These are phyloP conservation scores for Penicillium sp. DNA, from an alignment of 2,329 filamentous ascomycete species.

Conservation along the genomic window DNA sequence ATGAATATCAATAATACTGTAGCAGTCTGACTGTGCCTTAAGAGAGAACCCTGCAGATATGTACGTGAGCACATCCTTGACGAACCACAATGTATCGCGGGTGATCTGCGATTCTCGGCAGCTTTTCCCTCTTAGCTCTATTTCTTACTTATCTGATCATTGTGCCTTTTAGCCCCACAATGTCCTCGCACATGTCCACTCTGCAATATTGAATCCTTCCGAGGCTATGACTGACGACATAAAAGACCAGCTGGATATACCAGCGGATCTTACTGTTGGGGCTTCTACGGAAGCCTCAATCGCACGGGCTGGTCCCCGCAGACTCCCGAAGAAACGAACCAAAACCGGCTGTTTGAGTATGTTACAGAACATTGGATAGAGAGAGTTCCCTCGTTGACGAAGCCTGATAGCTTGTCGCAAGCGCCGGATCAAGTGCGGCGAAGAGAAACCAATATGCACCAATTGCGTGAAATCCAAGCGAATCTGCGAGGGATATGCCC, in stretches of 20 bases:
- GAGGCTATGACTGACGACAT: neutral
- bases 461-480: constrained; percentile 49
- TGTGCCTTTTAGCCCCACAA: constrained; percentile 2
- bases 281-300: constrained; percentile 13
- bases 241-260: neutral
- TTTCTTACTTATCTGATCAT: neutral
- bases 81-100: neutral
- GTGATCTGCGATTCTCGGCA: constrained; percentile 8
- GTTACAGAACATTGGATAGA: constrained; percentile 33
- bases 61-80: neutral
- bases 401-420: constrained; percentile 71
- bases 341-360: constrained; percentile 90
- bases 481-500: constrained; percentile 45
- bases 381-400: constrained; percentile 11
- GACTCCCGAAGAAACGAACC: constrained; percentile 63
- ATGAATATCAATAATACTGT: neutral
- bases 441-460: constrained; percentile 58
- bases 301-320: constrained; percentile 22
- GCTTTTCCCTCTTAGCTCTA: constrained; percentile 4
- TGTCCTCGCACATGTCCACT: neutral
- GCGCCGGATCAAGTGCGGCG: constrained; percentile 94
- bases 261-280: neutral
- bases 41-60: neutral
- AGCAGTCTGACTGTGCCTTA: neutral
- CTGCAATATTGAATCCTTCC: neutral